Percentiles rank a stretch among this genome's conserved stretches.
Evolutionary conservation across 78 protist genomes (phyloP).

Genomic region (slime mould (Dictyostelium discoideum)): DNA sequence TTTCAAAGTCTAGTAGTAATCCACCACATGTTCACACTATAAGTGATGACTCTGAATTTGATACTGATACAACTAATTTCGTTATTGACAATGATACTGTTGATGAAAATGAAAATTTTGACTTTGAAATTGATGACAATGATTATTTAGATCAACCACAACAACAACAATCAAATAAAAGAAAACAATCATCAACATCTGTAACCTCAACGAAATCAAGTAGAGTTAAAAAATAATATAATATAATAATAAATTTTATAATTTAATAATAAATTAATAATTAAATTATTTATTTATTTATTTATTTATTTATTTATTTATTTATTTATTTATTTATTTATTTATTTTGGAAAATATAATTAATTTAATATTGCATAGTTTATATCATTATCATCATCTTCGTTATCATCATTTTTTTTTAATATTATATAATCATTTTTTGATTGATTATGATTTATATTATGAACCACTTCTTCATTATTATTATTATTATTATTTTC

Average conservation of each 20-base stretch:
- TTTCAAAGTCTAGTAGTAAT: background rate
- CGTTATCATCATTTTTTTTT: background rate
- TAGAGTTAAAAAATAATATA: background rate
- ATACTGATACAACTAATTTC: background rate
- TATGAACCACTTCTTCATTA: background rate
- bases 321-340: background rate
- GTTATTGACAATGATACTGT: background rate
- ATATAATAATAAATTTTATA: background rate
- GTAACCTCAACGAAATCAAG: background rate
- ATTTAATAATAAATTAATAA: background rate
- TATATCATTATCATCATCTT: background rate
- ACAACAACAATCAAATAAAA: background rate
- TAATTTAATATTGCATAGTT: background rate
- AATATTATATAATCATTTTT: background rate
- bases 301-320: background rate
- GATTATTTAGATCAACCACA: background rate
- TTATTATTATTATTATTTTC: background rate
- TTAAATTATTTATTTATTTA: background rate
- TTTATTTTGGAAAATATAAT: background rate
- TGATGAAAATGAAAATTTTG: background rate
- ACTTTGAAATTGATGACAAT: background rate
- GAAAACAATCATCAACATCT: background rate
- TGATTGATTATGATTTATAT: background rate
- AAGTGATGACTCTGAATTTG: background rate
- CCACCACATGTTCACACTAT: background rate